Percentiles rank a stretch among this genome's conserved stretches.
Conservation (phyloP, 257 asterid species). For the Coffea canephora region DNA sequence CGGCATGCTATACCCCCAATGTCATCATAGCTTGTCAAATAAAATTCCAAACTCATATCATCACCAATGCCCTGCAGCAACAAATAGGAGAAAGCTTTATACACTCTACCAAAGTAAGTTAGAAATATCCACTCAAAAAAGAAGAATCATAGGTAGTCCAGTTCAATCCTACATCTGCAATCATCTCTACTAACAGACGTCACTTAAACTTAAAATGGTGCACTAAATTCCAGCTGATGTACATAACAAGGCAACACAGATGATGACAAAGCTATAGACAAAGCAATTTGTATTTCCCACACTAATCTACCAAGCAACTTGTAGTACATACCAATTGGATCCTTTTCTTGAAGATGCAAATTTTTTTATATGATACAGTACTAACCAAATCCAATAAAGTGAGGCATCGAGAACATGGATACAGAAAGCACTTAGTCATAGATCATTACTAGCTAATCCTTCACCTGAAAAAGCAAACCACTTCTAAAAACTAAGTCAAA, state of each 20-base stretch:
- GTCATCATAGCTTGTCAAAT: slow-evolving; percentile 71
- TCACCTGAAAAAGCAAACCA: not conserved
- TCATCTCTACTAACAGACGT: not conserved
- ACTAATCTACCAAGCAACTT: not conserved
- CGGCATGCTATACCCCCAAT: slow-evolving; percentile 88
- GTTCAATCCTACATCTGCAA: not conserved
- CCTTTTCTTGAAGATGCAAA: slow-evolving; percentile 7
- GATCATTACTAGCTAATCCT: not conserved
- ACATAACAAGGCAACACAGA: not conserved
- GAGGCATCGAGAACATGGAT: slow-evolving; percentile 3
- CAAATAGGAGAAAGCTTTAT: slow-evolving; percentile 13
- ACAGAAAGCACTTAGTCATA: not conserved
- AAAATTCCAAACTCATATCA: slow-evolving; percentile 72
- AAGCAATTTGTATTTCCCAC: not conserved
- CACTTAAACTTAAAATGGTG: not conserved
- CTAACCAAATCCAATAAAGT: not conserved
- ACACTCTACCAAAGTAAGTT: not conserved
- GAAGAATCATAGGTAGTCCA: not conserved
- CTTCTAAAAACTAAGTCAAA: not conserved
- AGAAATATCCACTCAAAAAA: not conserved
- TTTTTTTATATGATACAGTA: not conserved
- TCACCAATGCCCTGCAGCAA: slow-evolving; percentile 70
- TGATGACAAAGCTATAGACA: not conserved
- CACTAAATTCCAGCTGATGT: not conserved
- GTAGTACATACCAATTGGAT: not conserved